Evolutionary conservation across 1,139 yeast species (phyloP), one percentile per base, ranked within the genome.

Genomic region (Suzukiozyma palmioleophila): DNA sequence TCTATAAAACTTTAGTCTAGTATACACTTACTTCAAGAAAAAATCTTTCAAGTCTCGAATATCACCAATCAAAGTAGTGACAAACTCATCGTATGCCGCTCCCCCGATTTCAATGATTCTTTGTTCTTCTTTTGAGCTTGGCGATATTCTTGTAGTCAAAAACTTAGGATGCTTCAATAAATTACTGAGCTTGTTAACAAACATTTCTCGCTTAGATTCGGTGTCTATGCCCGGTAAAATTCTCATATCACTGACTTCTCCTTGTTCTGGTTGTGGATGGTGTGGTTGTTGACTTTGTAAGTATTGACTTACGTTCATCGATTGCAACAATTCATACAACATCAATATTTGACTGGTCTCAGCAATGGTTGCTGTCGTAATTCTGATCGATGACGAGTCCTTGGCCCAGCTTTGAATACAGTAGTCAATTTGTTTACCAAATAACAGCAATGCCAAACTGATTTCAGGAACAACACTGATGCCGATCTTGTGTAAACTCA

Each of bases 161-260:
- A 81, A 89, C 57, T 87, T 87, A 12, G 96, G 96, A 59, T 90
- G 97, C 32, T 90, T 82, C 45, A 88, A 68, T 39, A 89, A 69
- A 51, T 87, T 84, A 40, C 77, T 80, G 46, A 88, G 61, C 15
- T 82, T 75, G 37, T 73, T 77, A 14, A 69, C 64, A 47, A 88
- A 72, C 24, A 76, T 78, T 15, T 70, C 75, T 45, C 84, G 66
- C 43, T 79, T 83, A 16, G 70, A 65, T 33, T 66, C 72, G 1
- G 75, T 69, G 40, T 83, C 88, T 36, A 84, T 59, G 0, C 88
- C 89, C 1, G 84, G 82, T 36, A 84, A 62, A 15, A 80, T 51
- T 18, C 56, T 57, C 45, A 64, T 50, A 40, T 55, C 57, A 3
- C 60, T 48, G 35, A 35, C 44, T 40, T 51, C 51, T 36, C 40